phyloP scores from a whole-genome alignment of 768 basidiomycete genomes.

The Rhodocollybia butyracea region DNA sequence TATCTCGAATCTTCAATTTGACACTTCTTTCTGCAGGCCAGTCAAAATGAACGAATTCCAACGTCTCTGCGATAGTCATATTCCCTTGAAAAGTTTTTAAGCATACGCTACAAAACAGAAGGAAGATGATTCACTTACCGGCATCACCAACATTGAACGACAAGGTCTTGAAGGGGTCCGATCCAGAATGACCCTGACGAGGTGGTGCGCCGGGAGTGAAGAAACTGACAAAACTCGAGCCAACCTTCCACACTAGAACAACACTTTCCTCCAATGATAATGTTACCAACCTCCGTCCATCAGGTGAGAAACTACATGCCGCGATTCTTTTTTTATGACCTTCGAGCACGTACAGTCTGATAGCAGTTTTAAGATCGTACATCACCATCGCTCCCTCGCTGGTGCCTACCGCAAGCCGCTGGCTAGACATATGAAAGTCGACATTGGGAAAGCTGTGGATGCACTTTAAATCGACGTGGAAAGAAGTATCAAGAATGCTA shows the following conservation, averaged over 20 bases:
- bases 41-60: slow-evolving; percentile 75
- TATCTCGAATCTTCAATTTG: slow-evolving; percentile 77
- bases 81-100: slow-evolving; percentile 21
- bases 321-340: slow-evolving; percentile 80
- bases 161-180: slow-evolving; percentile 85
- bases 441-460: slow-evolving; percentile 76
- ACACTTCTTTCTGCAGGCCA: slow-evolving; percentile 87
- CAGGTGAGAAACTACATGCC: slow-evolving; percentile 90
- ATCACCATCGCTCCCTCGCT: slow-evolving; percentile 92
- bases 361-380: slow-evolving; percentile 97
- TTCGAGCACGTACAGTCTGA: slow-evolving; percentile 91
- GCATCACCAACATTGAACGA: slow-evolving; percentile 83
- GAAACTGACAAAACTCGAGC: slow-evolving; percentile 82
- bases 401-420: slow-evolving; percentile 91
- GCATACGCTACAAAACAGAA: neutral
- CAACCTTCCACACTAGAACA: slow-evolving; percentile 95
- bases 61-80: slow-evolving; percentile 50
- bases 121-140: slow-evolving; percentile 42
- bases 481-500: neutral
- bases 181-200: slow-evolving; percentile 78
- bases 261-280: slow-evolving; percentile 81
- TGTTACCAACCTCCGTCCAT: slow-evolving; percentile 86
- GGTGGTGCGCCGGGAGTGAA: slow-evolving; percentile 92
- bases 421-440: slow-evolving; percentile 87
- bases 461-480: neutral